Conservation (phyloP, 164 flowering plant species). For the Sedum album region DNA sequence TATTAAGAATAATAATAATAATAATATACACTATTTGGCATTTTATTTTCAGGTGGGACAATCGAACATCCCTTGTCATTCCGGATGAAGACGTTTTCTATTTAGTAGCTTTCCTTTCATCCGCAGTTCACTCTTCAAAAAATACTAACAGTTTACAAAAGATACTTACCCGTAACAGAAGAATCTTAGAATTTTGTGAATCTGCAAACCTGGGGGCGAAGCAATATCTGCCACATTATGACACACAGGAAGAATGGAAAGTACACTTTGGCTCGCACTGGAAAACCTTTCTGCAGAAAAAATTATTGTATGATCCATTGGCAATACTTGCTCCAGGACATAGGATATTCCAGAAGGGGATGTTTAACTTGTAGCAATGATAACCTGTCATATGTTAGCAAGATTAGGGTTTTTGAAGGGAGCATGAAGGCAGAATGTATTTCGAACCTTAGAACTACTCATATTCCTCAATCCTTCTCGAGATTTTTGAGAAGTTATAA, state of each 20-base stretch:
- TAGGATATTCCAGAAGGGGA: constrained; percentile 52
- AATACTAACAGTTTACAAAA: constrained; percentile 38
- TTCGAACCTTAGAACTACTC: not conserved
- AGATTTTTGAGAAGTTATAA: not conserved
- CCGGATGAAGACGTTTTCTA: constrained; percentile 58
- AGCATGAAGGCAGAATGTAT: not conserved
- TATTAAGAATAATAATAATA: not conserved
- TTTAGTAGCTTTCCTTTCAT: constrained; percentile 49
- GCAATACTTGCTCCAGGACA: constrained; percentile 83
- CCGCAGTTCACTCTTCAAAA: constrained; percentile 41
- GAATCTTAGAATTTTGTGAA: constrained; percentile 40
- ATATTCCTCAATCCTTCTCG: not conserved
- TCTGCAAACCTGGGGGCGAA: constrained; percentile 49
- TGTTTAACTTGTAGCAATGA: constrained; percentile 10
- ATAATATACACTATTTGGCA: not conserved
- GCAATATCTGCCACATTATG: constrained; percentile 67
- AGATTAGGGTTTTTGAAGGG: not conserved
- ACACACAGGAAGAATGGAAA: constrained; percentile 54
- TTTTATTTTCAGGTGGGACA: constrained; percentile 49
- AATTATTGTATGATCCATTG: constrained; percentile 62
- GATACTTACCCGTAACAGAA: constrained; percentile 34
- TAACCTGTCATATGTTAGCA: not conserved
- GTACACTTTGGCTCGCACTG: constrained; percentile 70
- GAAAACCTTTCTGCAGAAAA: constrained; percentile 50
- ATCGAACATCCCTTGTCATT: constrained; percentile 47